These are phyloP conservation scores for Chlamydomonas sphaeroides DNA, from an alignment of 139 green algal genomes.

Conservation along the genomic window DNA sequence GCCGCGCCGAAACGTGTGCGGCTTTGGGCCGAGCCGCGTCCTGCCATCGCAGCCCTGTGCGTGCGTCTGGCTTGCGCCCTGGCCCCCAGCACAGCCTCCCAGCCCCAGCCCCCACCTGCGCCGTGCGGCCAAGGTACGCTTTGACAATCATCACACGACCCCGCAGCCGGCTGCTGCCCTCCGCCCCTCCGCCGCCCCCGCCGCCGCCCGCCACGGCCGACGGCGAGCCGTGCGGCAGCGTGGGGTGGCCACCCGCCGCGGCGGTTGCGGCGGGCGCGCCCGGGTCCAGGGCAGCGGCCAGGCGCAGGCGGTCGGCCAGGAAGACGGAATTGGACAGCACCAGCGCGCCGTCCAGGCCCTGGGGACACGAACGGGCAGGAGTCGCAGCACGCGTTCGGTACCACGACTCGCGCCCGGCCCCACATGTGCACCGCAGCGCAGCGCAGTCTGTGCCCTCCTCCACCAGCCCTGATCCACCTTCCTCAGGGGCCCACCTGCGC, in stretches of 20 bases:
- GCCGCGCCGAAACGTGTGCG: too few relatives aligned
- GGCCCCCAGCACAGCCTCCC: background rate
- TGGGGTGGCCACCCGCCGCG: background rate
- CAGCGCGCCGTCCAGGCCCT: slow-evolving; percentile 64
- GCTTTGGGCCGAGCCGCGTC: too few relatives aligned
- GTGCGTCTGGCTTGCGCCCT: too few relatives aligned
- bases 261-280: background rate
- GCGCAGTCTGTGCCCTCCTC: too few relatives aligned
- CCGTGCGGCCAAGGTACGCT: slow-evolving; percentile 58
- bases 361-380: too few relatives aligned
- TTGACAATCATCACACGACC: slow-evolving; percentile 66
- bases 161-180: background rate
- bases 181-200: background rate
- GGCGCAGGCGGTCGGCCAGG: slow-evolving; percentile 54
- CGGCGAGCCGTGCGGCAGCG: background rate
- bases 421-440: too few relatives aligned
- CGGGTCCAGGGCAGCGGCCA: slow-evolving; percentile 44
- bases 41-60: too few relatives aligned
- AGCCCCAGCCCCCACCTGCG: slow-evolving; percentile 7
- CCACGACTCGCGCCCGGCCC: too few relatives aligned
- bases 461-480: too few relatives aligned
- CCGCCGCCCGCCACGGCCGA: background rate
- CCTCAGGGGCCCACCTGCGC: slow-evolving; percentile 39
- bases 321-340: slow-evolving; percentile 59
- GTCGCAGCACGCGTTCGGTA: too few relatives aligned